Conservation (phyloP, 2,329 filamentous ascomycete species). For the Thielaviopsis euricoi region DNA sequence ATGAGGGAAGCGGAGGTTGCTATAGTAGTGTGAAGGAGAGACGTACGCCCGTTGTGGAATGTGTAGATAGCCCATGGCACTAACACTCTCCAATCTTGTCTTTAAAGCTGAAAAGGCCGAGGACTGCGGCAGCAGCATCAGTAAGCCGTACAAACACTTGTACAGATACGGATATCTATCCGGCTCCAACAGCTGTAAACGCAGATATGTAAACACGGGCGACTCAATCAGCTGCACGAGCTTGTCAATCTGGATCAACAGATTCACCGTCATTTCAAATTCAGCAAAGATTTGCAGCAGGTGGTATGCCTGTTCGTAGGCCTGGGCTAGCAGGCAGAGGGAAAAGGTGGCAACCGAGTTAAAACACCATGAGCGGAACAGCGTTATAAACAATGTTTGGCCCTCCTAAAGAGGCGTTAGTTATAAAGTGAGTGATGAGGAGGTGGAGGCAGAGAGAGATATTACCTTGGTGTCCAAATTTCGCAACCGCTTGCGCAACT, state of each 20-base stretch:
- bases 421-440: constrained; percentile 8
- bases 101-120: constrained; percentile 93
- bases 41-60: constrained; percentile 63
- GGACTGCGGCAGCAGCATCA: constrained; percentile 97
- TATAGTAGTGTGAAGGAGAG: too few species aligned
- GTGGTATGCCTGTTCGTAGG: constrained; percentile 95
- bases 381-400: constrained; percentile 82
- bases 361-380: constrained; percentile 96
- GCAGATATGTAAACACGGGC: constrained; percentile 92
- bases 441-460: not conserved
- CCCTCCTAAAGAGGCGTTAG: constrained; percentile 45
- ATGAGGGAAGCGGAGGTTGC: too few species aligned
- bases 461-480: constrained; percentile 72
- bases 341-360: constrained; percentile 97
- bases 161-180: constrained; percentile 91
- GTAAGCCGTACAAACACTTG: constrained; percentile 89
- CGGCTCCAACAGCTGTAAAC: constrained; percentile 85
- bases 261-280: constrained; percentile 96
- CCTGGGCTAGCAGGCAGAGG: constrained; percentile 83
- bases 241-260: constrained; percentile 97
- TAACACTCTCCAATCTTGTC: constrained; percentile 91
- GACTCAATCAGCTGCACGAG: constrained; percentile 92
- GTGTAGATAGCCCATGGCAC: constrained; percentile 89
- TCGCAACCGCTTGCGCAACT: constrained; percentile 73
- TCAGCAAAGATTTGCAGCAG: constrained; percentile 92